Evolutionary conservation across 495 filamentous ascomycete genomes (phyloP).

Genomic region (Tuber microsphaerosporum): DNA sequence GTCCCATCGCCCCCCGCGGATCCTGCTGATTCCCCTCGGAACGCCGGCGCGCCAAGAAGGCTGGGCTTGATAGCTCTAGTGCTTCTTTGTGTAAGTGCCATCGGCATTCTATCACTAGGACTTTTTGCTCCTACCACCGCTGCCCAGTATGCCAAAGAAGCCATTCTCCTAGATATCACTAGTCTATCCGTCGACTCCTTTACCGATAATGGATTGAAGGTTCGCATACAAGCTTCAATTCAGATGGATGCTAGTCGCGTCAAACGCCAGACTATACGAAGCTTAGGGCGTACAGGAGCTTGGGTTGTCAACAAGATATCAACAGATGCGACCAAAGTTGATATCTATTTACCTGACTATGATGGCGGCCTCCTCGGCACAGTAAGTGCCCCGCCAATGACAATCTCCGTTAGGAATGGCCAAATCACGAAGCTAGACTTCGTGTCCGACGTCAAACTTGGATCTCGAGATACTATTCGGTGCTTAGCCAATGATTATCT

Average conservation of each 20-base stretch:
- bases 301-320: conserved; percentile 72
- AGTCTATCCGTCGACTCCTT: conserved; percentile 76
- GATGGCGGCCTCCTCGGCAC: conserved; percentile 68
- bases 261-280: conserved; percentile 58
- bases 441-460: conserved; percentile 63
- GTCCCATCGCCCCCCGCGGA: background rate
- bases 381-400: conserved; percentile 64
- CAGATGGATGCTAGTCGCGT: conserved; percentile 69
- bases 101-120: conserved; percentile 51
- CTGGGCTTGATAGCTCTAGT: conserved; percentile 52
- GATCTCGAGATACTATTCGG: conserved; percentile 68
- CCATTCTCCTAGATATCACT: conserved; percentile 69
- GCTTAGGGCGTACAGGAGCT: conserved; percentile 68
- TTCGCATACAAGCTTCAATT: conserved; percentile 73
- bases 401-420: conserved; percentile 67
- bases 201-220: conserved; percentile 65
- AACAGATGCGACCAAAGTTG: conserved; percentile 59
- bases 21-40: background rate
- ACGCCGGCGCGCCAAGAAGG: conserved; percentile 43
- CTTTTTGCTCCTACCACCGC: conserved; percentile 75
- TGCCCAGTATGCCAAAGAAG: conserved; percentile 77
- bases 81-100: conserved; percentile 47
- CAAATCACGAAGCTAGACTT: conserved; percentile 70
- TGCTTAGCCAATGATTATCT: conserved; percentile 83
- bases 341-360: conserved; percentile 79